phyloP scores from a whole-genome alignment of 2,329 filamentous ascomycete genomes.

The Orbilia oligospora region DNA sequence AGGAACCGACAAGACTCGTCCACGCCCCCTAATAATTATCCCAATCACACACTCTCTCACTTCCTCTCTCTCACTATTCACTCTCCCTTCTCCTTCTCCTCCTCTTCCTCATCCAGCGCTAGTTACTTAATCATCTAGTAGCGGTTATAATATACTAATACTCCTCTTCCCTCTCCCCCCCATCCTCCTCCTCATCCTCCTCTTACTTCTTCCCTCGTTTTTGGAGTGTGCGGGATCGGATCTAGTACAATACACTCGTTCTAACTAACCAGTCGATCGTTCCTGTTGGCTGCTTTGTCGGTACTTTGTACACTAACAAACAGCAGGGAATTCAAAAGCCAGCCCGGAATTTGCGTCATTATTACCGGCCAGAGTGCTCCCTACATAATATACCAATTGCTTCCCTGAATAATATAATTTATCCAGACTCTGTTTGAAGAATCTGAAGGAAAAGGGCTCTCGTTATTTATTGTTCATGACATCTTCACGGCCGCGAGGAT shows the following conservation, averaged over 20 bases:
- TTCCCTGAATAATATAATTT: not conserved
- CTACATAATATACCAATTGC: too few species aligned
- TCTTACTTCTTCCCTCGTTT: not conserved
- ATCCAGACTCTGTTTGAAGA: not conserved
- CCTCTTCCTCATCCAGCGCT: not conserved
- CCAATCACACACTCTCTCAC: not conserved
- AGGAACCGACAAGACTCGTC: slow-evolving; percentile 36
- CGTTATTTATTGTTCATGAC: slow-evolving; percentile 8
- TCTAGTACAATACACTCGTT: not conserved
- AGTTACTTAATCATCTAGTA: not conserved
- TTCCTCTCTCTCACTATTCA: not conserved
- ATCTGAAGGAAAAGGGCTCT: not conserved
- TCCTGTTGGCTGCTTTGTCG: too few species aligned
- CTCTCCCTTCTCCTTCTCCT: not conserved
- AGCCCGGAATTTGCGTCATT: slow-evolving; percentile 60
- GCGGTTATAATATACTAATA: slow-evolving; percentile 4
- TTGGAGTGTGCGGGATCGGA: slow-evolving; percentile 7
- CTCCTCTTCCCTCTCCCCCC: not conserved
- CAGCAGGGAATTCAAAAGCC: slow-evolving; percentile 9
- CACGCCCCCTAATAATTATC: slow-evolving; percentile 13
- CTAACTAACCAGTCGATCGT: not conserved
- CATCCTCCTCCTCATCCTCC: not conserved
- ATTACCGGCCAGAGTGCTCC: slow-evolving; percentile 41
- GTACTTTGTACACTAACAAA: not conserved
- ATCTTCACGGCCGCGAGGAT: slow-evolving; percentile 4